Percentiles rank a stretch among this genome's conserved stretches.
These are phyloP conservation scores for Lentinula raphanica DNA, from an alignment of 768 basidiomycete genomes.

Conservation along the genomic window DNA sequence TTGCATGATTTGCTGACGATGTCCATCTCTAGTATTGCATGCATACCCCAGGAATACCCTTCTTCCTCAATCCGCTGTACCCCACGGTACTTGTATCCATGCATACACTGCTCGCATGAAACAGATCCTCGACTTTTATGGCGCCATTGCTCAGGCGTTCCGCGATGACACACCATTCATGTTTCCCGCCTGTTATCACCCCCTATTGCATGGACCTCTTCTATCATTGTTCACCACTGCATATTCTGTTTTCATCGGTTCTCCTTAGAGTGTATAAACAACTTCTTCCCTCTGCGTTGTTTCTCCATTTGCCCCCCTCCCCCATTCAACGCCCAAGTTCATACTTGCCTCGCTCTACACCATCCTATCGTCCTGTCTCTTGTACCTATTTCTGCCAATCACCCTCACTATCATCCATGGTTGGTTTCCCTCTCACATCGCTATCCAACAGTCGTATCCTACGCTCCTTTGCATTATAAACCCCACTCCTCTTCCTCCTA, in stretches of 20 bases:
- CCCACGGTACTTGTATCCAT: neutral
- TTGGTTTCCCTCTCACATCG: neutral
- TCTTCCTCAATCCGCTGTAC: neutral
- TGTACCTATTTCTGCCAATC: neutral
- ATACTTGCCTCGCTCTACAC: neutral
- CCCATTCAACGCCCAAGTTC: neutral
- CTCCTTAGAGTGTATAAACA: slow-evolving; percentile 3
- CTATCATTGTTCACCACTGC: slow-evolving; percentile 4
- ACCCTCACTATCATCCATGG: neutral
- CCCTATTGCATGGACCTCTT: neutral
- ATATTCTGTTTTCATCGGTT: slow-evolving; percentile 2
- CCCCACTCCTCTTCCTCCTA: neutral
- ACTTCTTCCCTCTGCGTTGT: neutral
- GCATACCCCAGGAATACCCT: slow-evolving; percentile 3
- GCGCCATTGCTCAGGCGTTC: slow-evolving; percentile 1
- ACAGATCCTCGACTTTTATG: neutral
- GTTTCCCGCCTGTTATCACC: neutral
- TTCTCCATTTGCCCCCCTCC: neutral
- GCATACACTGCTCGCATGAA: slow-evolving; percentile 4
- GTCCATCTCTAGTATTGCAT: neutral
- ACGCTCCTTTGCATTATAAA: neutral
- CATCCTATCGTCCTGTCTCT: neutral
- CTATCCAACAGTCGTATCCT: neutral
- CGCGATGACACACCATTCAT: neutral
- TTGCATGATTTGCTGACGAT: neutral